phyloP scores from a whole-genome alignment of 306 rosid species.

The Begonia peltatifolia region DNA sequence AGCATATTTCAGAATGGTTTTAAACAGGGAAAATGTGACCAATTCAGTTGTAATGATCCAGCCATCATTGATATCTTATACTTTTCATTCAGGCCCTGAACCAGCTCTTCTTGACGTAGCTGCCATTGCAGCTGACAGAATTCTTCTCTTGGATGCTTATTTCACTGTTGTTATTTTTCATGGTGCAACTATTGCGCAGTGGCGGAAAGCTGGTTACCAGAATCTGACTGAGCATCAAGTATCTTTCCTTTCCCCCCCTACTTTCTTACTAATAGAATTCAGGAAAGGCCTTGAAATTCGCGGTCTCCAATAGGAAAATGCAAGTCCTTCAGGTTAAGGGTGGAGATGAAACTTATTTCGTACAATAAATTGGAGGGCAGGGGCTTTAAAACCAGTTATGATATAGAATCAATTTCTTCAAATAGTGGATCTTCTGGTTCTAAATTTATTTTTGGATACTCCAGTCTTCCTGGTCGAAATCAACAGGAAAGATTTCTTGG shows the following conservation, averaged over 20 bases:
- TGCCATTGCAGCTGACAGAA: conserved; percentile 87
- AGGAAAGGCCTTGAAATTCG: no score
- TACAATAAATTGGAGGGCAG: no score
- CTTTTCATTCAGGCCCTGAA: conserved; percentile 83
- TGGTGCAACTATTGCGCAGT: conserved; percentile 95
- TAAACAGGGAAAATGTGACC: conserved; percentile 83
- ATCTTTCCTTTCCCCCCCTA: conserved; percentile 5
- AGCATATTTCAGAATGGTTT: conserved; percentile 91
- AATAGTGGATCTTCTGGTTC: no score
- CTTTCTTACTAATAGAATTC: background rate
- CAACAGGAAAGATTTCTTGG: no score
- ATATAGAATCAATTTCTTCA: no score
- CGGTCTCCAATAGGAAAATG: no score
- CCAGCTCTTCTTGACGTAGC: conserved; percentile 95
- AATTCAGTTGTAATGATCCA: conserved; percentile 97
- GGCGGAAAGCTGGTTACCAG: conserved; percentile 96
- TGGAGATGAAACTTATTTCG: no score
- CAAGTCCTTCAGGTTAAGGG: no score
- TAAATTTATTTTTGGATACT: no score
- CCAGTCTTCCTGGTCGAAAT: no score
- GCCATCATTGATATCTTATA: conserved; percentile 87
- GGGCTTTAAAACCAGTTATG: no score
- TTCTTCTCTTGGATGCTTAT: conserved; percentile 76
- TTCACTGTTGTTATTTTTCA: conserved; percentile 87
- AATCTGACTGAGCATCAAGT: conserved; percentile 87